Percentiles rank a stretch among this genome's conserved stretches.
phyloP scores from a whole-genome alignment of 2,329 filamentous ascomycete species.

The Nothophoma quercina region DNA sequence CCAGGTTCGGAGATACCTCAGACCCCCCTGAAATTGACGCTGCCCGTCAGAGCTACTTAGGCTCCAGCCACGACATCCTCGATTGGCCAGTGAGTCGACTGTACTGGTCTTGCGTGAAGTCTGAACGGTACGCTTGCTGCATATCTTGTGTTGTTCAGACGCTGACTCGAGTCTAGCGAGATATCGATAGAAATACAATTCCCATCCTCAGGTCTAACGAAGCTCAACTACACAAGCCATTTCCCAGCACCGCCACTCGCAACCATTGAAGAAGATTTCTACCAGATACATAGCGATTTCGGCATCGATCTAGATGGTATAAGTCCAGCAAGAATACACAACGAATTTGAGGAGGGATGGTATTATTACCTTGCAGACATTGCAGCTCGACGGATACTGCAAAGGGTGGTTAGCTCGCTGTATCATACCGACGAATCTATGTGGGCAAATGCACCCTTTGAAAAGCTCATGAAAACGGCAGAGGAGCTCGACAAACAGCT shows the following conservation, averaged over 20 bases:
- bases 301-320: background rate
- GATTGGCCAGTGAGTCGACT: too few species aligned
- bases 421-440: background rate
- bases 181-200: constrained; percentile 24
- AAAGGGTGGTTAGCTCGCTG: constrained; percentile 6
- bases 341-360: constrained; percentile 18
- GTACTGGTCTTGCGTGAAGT: too few species aligned
- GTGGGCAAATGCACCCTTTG: background rate
- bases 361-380: constrained; percentile 14
- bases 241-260: constrained; percentile 38
- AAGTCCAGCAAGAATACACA: background rate
- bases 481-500: constrained; percentile 11
- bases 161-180: constrained; percentile 18
- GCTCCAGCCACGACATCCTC: too few species aligned
- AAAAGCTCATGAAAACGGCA: background rate
- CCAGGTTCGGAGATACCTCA: too few species aligned
- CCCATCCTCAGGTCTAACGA: constrained; percentile 27
- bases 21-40: too few species aligned
- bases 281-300: constrained; percentile 8
- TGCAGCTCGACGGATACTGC: constrained; percentile 8
- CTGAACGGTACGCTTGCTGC: too few species aligned
- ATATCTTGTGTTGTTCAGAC: too few species aligned
- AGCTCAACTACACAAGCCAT: constrained; percentile 38
- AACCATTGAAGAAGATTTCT: constrained; percentile 4
- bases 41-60: too few species aligned